A percentile compares a stretch with the other conserved stretches of the same genome.
phyloP scores from a whole-genome alignment of 2,329 filamentous ascomycete species.

The Podosphaera xanthii region DNA sequence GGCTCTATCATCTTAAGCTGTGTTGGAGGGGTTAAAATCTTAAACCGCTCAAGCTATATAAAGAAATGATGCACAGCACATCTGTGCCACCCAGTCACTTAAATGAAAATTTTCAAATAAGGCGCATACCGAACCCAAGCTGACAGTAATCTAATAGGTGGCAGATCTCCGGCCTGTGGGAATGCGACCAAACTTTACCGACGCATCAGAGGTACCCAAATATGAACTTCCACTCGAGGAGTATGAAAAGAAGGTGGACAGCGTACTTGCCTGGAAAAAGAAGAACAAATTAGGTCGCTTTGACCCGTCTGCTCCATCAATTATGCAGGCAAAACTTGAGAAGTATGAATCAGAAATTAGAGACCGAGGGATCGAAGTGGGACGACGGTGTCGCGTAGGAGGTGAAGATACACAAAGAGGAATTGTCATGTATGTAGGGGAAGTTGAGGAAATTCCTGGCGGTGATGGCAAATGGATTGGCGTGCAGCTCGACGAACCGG shows the following conservation, averaged over 20 bases:
- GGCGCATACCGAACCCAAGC: slow-evolving; percentile 1
- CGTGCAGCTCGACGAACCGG: slow-evolving; percentile 53
- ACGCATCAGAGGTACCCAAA: slow-evolving; percentile 64
- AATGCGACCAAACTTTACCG: slow-evolving; percentile 57
- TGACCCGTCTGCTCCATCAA: slow-evolving; percentile 57
- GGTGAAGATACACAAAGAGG: slow-evolving; percentile 48
- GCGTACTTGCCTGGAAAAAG: slow-evolving; percentile 88
- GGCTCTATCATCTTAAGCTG: no score
- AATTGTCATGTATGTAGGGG: slow-evolving; percentile 44
- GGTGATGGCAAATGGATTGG: slow-evolving; percentile 48
- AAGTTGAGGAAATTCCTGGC: slow-evolving; percentile 50
- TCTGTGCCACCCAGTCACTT: no score
- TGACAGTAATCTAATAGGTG: slow-evolving; percentile 28
- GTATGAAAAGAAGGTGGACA: slow-evolving; percentile 71
- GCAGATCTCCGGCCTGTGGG: slow-evolving; percentile 55
- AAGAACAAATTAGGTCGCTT: slow-evolving; percentile 89
- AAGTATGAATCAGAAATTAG: slow-evolving; percentile 47
- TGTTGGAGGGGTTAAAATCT: no score
- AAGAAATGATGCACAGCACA: no score
- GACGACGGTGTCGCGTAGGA: slow-evolving; percentile 40
- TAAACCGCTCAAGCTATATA: no score
- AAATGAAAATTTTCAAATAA: neutral
- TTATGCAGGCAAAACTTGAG: slow-evolving; percentile 48
- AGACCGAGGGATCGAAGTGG: slow-evolving; percentile 40
- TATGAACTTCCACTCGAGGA: slow-evolving; percentile 70